Conservation (phyloP, 805 yeast species). For the Saccharomycopsis oosterbeekiorum region DNA sequence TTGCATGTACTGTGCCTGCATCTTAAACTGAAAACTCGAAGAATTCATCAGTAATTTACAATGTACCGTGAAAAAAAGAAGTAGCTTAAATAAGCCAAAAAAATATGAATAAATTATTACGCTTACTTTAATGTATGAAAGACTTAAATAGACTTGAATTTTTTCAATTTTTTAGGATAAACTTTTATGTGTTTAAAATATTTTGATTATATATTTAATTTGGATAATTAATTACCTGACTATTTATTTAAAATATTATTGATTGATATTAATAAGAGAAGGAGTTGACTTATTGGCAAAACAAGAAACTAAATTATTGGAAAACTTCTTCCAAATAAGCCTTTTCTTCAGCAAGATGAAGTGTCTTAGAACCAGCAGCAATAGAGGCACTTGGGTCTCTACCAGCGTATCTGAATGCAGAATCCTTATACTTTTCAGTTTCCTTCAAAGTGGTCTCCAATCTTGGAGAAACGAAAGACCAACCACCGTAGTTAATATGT, state of each 20-base stretch:
- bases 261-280: background rate
- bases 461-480: slow-evolving; percentile 77
- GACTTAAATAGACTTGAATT: background rate
- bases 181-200: background rate
- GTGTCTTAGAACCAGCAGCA: slow-evolving; percentile 92
- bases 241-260: background rate
- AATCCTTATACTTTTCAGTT: slow-evolving; percentile 55
- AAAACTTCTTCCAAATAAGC: slow-evolving; percentile 76
- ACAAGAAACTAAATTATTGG: background rate
- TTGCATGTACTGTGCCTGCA: too few species aligned
- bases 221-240: background rate
- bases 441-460: slow-evolving; percentile 64
- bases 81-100: too few species aligned
- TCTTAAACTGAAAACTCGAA: too few species aligned
- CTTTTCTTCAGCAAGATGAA: slow-evolving; percentile 83
- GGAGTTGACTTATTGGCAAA: background rate
- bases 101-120: too few species aligned
- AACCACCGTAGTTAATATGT: slow-evolving; percentile 94
- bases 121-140: too few species aligned
- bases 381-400: slow-evolving; percentile 97
- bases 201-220: background rate
- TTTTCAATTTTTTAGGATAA: background rate
- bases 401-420: slow-evolving; percentile 76
- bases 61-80: too few species aligned
- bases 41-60: too few species aligned